Evolutionary conservation across 2,329 filamentous ascomycete genomes (phyloP), one percentile per base, ranked within the genome.

Genomic region (Leptographium lundbergii): DNA sequence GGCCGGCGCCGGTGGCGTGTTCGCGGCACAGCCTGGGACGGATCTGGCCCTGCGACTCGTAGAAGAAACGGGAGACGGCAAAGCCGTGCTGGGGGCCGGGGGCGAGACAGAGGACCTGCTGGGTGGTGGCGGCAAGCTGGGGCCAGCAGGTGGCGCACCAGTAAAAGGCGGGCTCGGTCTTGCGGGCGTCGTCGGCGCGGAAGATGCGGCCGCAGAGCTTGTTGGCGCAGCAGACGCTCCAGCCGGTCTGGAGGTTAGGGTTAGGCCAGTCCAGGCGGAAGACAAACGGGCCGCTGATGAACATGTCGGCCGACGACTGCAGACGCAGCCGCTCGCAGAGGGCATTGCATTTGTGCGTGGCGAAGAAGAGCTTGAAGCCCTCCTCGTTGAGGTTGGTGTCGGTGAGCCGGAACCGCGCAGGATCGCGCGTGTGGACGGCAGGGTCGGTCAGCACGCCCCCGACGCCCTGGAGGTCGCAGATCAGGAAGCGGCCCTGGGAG

Each of bases 361-460:
- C 59, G 50, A 74, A 74, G 64, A 73, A 73, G 57, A 71, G 70
- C 59, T 71, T 72, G 67, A 73, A 71, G 0, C 72, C 72, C 7
- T 69, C 69, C 29, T 61, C 61, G 11, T 63, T 63, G 0, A 72
- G 63, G 56, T 74, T 74, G 1, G 67, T 70, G 11, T 68, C 68
- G 0, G 63, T 59, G 1, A 73, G 62, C 22, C 65, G 66, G 61
- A 74, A 73, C 0, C 71, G 65, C 7, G 66, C 59, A 1, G 59
- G 62, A 42, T 73, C 70, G 1, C 55, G 56, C 1, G 72, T 73
- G 51, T 74, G 72, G 45, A 74, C 67, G 0, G 66, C 67, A 14
- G 72, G 72, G 54, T 74, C 72, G 7, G 72, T 74, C 11, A 73
- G 64, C 6, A 68, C 51, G 17, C 64, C 51, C 24, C 67, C 71